These are phyloP conservation scores for Bifiguratus adelaidae DNA, from an alignment of 192 early-diverging fungal genomes.

Conservation along the genomic window DNA sequence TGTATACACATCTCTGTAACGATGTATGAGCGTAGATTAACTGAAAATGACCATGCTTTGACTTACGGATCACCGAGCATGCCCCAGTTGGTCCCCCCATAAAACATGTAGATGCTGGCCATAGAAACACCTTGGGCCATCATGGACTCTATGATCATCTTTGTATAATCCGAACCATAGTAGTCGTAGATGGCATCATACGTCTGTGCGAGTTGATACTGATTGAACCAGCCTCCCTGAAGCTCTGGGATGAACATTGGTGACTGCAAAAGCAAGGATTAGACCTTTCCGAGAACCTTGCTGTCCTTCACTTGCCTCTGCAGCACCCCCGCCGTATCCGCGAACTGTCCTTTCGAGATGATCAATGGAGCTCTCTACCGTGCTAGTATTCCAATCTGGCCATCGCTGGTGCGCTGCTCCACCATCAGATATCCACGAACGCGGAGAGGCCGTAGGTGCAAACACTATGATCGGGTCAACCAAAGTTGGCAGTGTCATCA, in stretches of 20 bases:
- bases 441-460: slow-evolving; percentile 37
- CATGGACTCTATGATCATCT: slow-evolving; percentile 42
- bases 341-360: slow-evolving; percentile 54
- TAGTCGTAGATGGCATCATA: slow-evolving; percentile 62
- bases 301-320: slow-evolving; percentile 17
- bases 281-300: neutral
- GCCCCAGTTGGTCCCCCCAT: slow-evolving; percentile 78
- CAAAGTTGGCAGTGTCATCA: neutral
- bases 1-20: slow-evolving; percentile 56
- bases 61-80: slow-evolving; percentile 54
- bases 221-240: slow-evolving; percentile 75
- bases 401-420: slow-evolving; percentile 23
- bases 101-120: slow-evolving; percentile 58
- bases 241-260: slow-evolving; percentile 69
- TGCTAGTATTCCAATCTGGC: slow-evolving; percentile 43
- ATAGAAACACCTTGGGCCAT: slow-evolving; percentile 58
- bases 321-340: slow-evolving; percentile 54
- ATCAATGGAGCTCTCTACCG: slow-evolving; percentile 39
- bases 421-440: slow-evolving; percentile 27
- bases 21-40: neutral
- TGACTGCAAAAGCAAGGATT: slow-evolving; percentile 18
- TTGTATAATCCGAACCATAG: slow-evolving; percentile 61
- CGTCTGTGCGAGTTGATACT: slow-evolving; percentile 45
- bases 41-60: neutral
- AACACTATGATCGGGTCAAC: slow-evolving; percentile 22